These are phyloP conservation scores for Kodamaea ohmeri DNA, from an alignment of 1,139 yeast genomes.

Conservation along the genomic window DNA sequence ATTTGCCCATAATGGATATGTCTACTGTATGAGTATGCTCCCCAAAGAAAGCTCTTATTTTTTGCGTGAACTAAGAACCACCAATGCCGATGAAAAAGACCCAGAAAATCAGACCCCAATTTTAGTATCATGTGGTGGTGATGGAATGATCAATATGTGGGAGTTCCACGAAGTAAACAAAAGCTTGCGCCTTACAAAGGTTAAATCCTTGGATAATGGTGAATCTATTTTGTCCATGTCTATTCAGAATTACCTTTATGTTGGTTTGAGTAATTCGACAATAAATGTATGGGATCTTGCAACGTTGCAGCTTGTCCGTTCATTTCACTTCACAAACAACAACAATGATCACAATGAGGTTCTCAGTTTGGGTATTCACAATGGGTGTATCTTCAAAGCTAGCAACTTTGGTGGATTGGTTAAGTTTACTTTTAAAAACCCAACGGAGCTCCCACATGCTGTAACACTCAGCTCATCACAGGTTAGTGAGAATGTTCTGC, in stretches of 20 bases:
- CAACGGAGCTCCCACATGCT: slow-evolving; percentile 10
- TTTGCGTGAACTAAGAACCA: not conserved
- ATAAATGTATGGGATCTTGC: slow-evolving; percentile 82
- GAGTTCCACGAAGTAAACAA: slow-evolving; percentile 20
- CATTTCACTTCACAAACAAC: slow-evolving; percentile 42
- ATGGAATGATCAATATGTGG: slow-evolving; percentile 84
- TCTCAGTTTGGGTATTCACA: slow-evolving; percentile 44
- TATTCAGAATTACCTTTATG: slow-evolving; percentile 63
- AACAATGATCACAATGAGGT: slow-evolving; percentile 27
- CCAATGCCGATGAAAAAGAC: no score
- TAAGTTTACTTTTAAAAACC: slow-evolving; percentile 44
- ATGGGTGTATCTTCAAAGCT: slow-evolving; percentile 55
- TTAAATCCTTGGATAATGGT: slow-evolving; percentile 56
- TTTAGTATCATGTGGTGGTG: slow-evolving; percentile 77
- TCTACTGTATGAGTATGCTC: slow-evolving; percentile 62
- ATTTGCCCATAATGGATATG: slow-evolving; percentile 91
- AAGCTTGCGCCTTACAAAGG: slow-evolving; percentile 16
- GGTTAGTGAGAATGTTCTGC: slow-evolving; percentile 11
- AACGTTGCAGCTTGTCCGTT: slow-evolving; percentile 68
- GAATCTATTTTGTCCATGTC: slow-evolving; percentile 71
- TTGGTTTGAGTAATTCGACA: slow-evolving; percentile 71
- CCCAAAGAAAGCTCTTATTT: slow-evolving; percentile 7
- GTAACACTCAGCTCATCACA: slow-evolving; percentile 2
- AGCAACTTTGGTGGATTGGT: slow-evolving; percentile 53
- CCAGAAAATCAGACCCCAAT: no score